Conservation (phyloP, 768 basidiomycete species). For the Mycena rebaudengoi region DNA sequence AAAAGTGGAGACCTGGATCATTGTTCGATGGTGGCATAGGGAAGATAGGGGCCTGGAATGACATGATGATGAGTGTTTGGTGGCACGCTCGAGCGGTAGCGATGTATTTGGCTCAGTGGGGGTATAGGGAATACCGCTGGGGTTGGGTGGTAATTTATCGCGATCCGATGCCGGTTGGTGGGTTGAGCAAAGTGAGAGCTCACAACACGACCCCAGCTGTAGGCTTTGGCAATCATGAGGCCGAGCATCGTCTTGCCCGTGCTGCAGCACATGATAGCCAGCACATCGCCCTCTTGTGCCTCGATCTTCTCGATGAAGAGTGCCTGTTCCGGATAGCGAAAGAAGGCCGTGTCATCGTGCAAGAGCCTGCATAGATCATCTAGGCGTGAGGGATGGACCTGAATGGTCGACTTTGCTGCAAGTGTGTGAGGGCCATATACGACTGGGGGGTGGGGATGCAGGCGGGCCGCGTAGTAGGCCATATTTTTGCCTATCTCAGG, state of each 20-base stretch:
- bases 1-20: too few species aligned
- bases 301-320: background rate
- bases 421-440: background rate
- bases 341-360: background rate
- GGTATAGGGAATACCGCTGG: too few species aligned
- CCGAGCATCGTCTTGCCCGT: background rate
- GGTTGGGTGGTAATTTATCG: too few species aligned
- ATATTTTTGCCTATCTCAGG: background rate
- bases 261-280: background rate
- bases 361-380: background rate
- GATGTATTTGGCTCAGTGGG: too few species aligned
- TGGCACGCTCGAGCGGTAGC: too few species aligned
- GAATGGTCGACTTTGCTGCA: background rate
- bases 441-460: background rate
- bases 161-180: too few species aligned
- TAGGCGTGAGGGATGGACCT: background rate
- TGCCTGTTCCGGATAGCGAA: background rate
- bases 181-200: too few species aligned
- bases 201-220: too few species aligned
- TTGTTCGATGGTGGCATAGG: too few species aligned
- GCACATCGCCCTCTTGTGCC: background rate
- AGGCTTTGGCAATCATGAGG: too few species aligned
- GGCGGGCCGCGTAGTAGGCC: background rate
- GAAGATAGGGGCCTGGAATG: too few species aligned
- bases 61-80: too few species aligned